These are phyloP conservation scores for Cystofilobasidium bisporidii DNA, from an alignment of 768 basidiomycete species.

Conservation along the genomic window DNA sequence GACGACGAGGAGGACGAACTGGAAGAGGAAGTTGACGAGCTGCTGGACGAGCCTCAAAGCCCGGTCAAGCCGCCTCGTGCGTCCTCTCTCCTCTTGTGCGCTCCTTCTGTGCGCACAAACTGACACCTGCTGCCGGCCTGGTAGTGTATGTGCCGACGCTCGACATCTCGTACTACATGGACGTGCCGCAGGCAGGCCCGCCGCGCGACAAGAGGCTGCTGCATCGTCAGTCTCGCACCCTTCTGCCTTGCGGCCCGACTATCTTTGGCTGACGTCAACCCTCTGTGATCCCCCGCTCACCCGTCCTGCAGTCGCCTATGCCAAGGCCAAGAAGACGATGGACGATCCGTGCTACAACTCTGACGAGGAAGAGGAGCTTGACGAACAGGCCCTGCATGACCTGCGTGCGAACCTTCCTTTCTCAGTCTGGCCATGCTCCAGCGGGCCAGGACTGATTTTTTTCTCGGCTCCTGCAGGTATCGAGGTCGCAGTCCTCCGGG, in stretches of 20 bases:
- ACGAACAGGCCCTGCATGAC: constrained; percentile 6
- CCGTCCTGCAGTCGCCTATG: neutral
- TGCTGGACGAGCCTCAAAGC: neutral
- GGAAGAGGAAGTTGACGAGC: constrained; percentile 11
- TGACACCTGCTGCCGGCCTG: no score
- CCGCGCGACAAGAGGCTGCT: neutral
- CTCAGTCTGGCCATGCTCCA: neutral
- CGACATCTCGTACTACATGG: constrained; percentile 3
- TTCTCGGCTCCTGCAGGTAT: neutral
- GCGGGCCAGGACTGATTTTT: neutral
- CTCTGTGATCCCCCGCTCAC: neutral
- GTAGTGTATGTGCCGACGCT: neutral
- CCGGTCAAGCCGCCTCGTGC: neutral
- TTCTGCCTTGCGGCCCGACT: no score
- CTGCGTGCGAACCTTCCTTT: neutral
- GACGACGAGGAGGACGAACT: constrained; percentile 15
- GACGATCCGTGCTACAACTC: neutral
- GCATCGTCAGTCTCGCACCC: neutral
- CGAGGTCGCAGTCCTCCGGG: neutral
- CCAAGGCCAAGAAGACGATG: neutral
- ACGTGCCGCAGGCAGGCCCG: neutral
- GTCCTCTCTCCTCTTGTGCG: neutral
- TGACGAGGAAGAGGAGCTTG: neutral
- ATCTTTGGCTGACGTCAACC: neutral
- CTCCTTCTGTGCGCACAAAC: no score